A percentile compares a stretch with the other conserved stretches of the same genome.
phyloP scores from a whole-genome alignment of 305 asterid species.

The Solanum aculeatissimum region DNA sequence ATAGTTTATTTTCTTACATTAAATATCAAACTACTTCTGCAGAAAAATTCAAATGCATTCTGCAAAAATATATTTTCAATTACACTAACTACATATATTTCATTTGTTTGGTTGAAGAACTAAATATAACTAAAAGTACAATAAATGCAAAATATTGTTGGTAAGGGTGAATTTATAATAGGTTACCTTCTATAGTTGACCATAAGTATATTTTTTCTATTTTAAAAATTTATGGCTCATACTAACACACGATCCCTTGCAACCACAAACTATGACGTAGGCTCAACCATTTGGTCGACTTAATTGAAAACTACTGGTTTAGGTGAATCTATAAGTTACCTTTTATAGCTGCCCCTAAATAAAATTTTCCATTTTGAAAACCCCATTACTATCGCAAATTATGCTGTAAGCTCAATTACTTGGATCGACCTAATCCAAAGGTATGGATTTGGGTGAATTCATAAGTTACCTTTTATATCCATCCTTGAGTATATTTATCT shows the following conservation, averaged over 20 bases:
- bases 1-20: neutral
- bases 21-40: neutral
- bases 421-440: neutral
- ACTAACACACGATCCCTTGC: neutral
- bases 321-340: no score
- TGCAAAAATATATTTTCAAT: neutral
- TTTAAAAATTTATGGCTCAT: neutral
- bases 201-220: neutral
- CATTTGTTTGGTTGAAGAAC: neutral
- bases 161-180: neutral
- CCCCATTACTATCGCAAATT: neutral
- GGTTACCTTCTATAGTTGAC: neutral
- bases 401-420: neutral
- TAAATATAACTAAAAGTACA: neutral
- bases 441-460: neutral
- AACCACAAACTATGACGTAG: neutral
- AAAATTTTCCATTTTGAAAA: neutral
- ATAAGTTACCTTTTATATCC: neutral
- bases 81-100: neutral
- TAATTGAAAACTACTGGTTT: no score
- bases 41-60: neutral
- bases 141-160: neutral
- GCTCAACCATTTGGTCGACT: neutral
- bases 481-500: neutral
- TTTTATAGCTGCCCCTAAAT: neutral